Conservation (phyloP, 2,329 filamentous ascomycete genomes). For the Epichloe festucae region DNA sequence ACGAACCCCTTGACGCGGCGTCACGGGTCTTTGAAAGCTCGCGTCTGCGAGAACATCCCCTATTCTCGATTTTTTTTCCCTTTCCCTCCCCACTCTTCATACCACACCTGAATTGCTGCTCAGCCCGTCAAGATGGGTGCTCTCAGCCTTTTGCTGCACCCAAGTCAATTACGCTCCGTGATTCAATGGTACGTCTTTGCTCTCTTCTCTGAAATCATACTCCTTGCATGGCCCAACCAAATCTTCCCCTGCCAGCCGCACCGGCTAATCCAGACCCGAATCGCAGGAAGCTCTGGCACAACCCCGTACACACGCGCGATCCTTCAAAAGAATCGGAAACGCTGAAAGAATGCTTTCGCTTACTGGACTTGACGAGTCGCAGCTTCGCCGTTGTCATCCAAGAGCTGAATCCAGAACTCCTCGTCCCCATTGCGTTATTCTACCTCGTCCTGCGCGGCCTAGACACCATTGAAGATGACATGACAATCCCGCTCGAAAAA, state of each 20-base stretch:
- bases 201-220: neutral
- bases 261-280: neutral
- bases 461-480: slow-evolving; percentile 98
- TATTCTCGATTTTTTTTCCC: neutral
- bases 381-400: slow-evolving; percentile 90
- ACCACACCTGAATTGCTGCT: neutral
- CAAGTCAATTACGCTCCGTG: slow-evolving; percentile 65
- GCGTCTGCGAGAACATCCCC: neutral
- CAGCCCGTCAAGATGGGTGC: slow-evolving; percentile 39
- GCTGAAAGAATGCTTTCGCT: slow-evolving; percentile 72
- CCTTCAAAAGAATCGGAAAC: slow-evolving; percentile 59
- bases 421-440: slow-evolving; percentile 81
- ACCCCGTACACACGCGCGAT: slow-evolving; percentile 77
- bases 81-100: neutral
- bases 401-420: slow-evolving; percentile 86
- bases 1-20: neutral
- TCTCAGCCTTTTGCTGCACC: slow-evolving; percentile 64
- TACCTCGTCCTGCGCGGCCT: slow-evolving; percentile 85
- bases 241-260: neutral
- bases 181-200: slow-evolving; percentile 62
- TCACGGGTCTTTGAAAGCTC: neutral
- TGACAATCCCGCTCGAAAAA: slow-evolving; percentile 78
- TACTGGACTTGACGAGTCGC: slow-evolving; percentile 76
- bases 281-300: slow-evolving; percentile 87
- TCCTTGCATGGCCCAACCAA: neutral